Conservation (phyloP, 2,329 filamentous ascomycete species). For the Arthrobotrys entomopaga region DNA sequence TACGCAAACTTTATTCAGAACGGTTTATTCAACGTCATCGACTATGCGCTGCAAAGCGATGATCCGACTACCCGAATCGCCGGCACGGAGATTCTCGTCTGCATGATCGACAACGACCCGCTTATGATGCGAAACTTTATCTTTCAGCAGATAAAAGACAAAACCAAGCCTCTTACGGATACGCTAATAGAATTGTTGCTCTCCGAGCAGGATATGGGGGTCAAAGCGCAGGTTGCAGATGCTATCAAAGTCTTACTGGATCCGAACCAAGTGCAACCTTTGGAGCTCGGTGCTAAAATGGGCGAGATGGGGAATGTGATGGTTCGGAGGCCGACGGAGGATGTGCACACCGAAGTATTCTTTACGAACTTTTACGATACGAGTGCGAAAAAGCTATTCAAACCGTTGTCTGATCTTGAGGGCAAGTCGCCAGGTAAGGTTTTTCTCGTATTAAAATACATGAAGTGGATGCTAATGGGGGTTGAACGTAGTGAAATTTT, state of each 20-base stretch:
- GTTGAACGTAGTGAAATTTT: constrained; percentile 69
- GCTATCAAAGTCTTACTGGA: constrained; percentile 94
- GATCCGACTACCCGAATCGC: constrained; percentile 89
- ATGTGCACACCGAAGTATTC: constrained; percentile 82
- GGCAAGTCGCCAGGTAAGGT: constrained; percentile 68
- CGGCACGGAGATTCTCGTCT: constrained; percentile 90
- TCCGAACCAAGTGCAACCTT: constrained; percentile 69
- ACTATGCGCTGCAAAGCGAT: constrained; percentile 85
- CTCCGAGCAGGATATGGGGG: constrained; percentile 89
- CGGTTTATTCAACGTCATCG: constrained; percentile 88
- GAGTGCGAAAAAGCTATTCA: constrained; percentile 84
- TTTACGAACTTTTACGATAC: constrained; percentile 89
- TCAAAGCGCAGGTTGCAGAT: constrained; percentile 95
- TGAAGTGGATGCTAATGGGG: constrained; percentile 38
- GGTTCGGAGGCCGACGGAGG: constrained; percentile 48
- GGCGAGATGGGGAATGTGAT: constrained; percentile 61
- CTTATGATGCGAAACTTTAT: constrained; percentile 93
- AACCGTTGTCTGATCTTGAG: constrained; percentile 84
- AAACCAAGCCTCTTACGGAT: constrained; percentile 85
- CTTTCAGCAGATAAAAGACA: constrained; percentile 89
- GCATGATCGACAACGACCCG: constrained; percentile 94
- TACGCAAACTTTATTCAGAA: constrained; percentile 91
- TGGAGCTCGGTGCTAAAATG: constrained; percentile 71
- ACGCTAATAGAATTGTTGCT: constrained; percentile 91
- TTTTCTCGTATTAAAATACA: neutral